Percentiles rank a stretch among this genome's conserved stretches.
Evolutionary conservation across 257 asterid species (phyloP).

Genomic region (Nicotiana tabacum): DNA sequence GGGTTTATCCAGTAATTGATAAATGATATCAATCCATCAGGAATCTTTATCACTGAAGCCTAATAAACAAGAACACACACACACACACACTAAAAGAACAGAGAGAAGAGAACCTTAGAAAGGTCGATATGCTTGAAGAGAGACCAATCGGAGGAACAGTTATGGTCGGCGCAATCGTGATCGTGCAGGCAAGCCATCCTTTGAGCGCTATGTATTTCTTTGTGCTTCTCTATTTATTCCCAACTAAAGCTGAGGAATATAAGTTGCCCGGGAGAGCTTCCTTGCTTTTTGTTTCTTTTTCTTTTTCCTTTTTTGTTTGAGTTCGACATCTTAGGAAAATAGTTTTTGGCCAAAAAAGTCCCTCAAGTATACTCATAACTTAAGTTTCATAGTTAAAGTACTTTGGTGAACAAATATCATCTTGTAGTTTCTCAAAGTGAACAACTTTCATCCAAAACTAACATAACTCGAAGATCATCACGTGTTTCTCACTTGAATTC

Average conservation of each 20-base stretch:
- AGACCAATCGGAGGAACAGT: slow-evolving; percentile 89
- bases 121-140: slow-evolving; percentile 87
- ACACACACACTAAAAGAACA: not conserved
- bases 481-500: no score
- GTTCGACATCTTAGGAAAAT: not conserved
- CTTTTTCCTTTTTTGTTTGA: not conserved
- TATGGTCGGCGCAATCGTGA: slow-evolving; percentile 96
- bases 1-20: not conserved
- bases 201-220: not conserved
- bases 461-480: no score
- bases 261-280: not conserved
- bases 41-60: not conserved
- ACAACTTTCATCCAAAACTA: no score
- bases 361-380: no score
- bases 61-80: not conserved
- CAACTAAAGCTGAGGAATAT: not conserved
- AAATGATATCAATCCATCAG: not conserved
- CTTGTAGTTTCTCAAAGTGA: no score
- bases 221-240: not conserved
- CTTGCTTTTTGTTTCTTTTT: not conserved
- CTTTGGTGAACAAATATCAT: no score
- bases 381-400: no score
- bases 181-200: slow-evolving; percentile 73
- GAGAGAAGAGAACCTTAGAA: slow-evolving; percentile 47
- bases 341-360: no score